Base-by-base conservation (phyloP, 2,329 filamentous ascomycete species). In the Parastagonospora nodorum region DNA sequence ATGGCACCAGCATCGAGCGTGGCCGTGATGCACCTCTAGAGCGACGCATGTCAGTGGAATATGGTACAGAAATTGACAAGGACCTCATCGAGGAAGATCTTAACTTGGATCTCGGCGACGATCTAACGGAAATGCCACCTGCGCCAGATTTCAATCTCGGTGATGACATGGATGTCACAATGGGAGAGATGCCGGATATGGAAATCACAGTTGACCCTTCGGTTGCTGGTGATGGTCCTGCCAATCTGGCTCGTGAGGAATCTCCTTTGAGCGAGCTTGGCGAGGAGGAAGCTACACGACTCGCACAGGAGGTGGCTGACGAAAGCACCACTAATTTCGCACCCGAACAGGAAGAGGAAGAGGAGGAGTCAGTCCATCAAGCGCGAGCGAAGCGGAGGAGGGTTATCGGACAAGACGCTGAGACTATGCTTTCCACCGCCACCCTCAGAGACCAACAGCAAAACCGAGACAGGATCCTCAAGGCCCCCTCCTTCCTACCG, bases 391-490 rank as follows among this genome's bases (percentile, higher is more conserved):
- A 89, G 74, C 90, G 89, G 74, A 87, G 90, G 63, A 96, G 89
- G 75, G 80, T 96, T 19, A 84, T 97, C 46, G 84, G 85, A 52
- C 85, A 89, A n/a, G 95, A 99, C 64, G 79, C 85, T 12, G 83
- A 90, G 58, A 96, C 90, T 15, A 86, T 90, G 66, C 82, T 96
- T 30, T 86, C 87, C 9, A 89, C 45, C 31, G 82, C 61, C 81
- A 80, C 29, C 59, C 92, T 99, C 75, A 91, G 90, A 71, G 86
- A 89, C 58, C 91, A 95, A 71, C 92, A 96, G 71, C 82, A 86
- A 50, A 90, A 96, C 70, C 88, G 89, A 58, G 88, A 90, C 39
- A 90, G 88, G 65, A 97, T 97, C 55, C 80, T 96, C 50, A 92
- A 89, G 74, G 84, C 88, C 1, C 86, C 89, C 6, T 86, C 87